Conservation (phyloP, 2,329 filamentous ascomycete genomes). For the Ceratocystis eucalypticola region DNA sequence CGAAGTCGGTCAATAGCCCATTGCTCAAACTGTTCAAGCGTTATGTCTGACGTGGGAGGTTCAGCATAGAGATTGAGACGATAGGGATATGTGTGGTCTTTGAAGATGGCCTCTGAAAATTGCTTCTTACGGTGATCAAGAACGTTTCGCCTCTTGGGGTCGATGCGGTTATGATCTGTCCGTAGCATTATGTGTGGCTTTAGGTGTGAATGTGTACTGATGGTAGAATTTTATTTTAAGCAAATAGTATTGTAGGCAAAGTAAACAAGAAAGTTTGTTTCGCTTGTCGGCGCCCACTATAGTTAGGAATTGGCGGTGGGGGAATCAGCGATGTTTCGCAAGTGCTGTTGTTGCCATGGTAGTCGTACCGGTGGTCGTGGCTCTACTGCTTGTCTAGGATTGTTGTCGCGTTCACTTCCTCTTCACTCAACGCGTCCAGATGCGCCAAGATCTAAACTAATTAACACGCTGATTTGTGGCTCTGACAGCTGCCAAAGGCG, state of each 20-base stretch:
- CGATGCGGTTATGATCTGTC: slow-evolving; percentile 40
- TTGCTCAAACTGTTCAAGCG: slow-evolving; percentile 93
- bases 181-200: slow-evolving; percentile 32
- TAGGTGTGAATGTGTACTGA: background rate
- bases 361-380: background rate
- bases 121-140: slow-evolving; percentile 75
- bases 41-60: slow-evolving; percentile 86
- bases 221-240: background rate
- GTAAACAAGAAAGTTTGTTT: background rate
- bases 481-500: background rate
- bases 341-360: background rate
- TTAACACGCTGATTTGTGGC: background rate
- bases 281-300: background rate
- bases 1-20: slow-evolving; percentile 91
- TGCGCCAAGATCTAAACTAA: background rate
- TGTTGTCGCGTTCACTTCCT: background rate
- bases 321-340: background rate
- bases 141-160: slow-evolving; percentile 60
- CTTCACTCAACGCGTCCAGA: background rate
- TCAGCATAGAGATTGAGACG: slow-evolving; percentile 84
- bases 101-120: slow-evolving; percentile 64
- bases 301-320: background rate
- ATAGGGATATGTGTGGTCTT: slow-evolving; percentile 66
- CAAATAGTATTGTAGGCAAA: background rate
- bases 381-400: background rate